Evolutionary conservation across 75 land plant species (phyloP), one percentile per base, ranked within the genome.

Genomic region (Pinus taeda): DNA sequence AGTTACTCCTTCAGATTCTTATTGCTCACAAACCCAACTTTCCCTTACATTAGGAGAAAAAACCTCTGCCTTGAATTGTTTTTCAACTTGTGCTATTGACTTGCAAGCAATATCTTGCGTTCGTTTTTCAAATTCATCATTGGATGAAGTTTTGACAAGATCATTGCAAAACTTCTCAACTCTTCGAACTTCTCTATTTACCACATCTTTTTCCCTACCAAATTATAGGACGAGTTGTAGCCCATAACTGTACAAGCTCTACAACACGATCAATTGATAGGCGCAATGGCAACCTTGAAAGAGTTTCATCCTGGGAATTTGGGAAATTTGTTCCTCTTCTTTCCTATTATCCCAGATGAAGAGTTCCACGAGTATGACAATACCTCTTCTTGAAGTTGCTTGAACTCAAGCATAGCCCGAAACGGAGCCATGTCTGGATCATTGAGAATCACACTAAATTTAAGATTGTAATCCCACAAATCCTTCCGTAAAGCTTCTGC

Each of bases 391-490:
- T 92, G 97, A 78, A 96, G 77, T 77, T 85, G 79, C 81, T 88
- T 96, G 64, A 96, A 96, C 76, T 96, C 95, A 15, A 95, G 89
- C 83, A 87, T 81, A 53, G 98, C 92, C 77, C 99, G 88, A 71
- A 96, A 96, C 0, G 91, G 83, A 55, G 99, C 93, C 83, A 96
- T 78, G 79, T 96, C 99, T 12, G 98, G 97, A 82, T 96, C 99
- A 84, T 90, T 96, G 21, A 96, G 87, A 65, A 94, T 92, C 20
- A 92, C 91, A 75, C 92, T 85, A 76, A 96, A 96, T 74, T 96
- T 96, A 58, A 96, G 93, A 81, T 88, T 82, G 37, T 94, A 94
- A 59, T 96, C 93, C 70, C 89, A 84, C 72, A 96, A 84, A 64
- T 97, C 99, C 77, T 81, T 89, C 64, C 93, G 85, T 21, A 96